Evolutionary conservation across 768 basidiomycete genomes (phyloP).

Genomic region (Chalciporus piperatus): DNA sequence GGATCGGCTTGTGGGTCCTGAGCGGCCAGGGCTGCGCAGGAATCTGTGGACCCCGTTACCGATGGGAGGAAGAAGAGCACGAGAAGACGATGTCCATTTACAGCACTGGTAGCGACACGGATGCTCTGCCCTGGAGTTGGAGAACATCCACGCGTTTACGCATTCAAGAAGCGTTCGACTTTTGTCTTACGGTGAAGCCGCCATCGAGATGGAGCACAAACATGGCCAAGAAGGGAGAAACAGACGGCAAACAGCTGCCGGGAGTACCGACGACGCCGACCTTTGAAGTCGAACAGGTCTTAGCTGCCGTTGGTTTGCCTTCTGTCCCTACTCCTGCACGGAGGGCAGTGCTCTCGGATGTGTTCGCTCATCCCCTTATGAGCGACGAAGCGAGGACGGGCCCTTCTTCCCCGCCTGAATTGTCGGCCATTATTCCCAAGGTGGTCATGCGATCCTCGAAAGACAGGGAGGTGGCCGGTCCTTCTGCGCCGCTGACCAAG

Average conservation of each 20-base stretch:
- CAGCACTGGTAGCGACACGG: constrained; percentile 41
- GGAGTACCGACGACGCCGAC: constrained; percentile 33
- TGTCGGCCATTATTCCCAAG: constrained; percentile 43
- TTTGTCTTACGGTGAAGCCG: constrained; percentile 57
- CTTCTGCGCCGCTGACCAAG: constrained; percentile 44
- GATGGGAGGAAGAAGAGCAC: constrained; percentile 79
- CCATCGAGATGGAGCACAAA: constrained; percentile 35
- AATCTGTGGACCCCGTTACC: constrained; percentile 77
- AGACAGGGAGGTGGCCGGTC: constrained; percentile 42
- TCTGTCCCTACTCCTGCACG: constrained; percentile 50
- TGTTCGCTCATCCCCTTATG: constrained; percentile 55
- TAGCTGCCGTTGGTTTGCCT: constrained; percentile 54
- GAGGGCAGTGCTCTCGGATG: constrained; percentile 57
- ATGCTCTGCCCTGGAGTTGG: constrained; percentile 77
- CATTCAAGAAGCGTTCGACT: constrained; percentile 77
- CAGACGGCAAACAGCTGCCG: constrained; percentile 18
- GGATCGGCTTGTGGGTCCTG: constrained; percentile 76
- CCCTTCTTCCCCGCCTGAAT: constrained; percentile 26
- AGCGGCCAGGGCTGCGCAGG: constrained; percentile 77
- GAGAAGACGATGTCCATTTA: constrained; percentile 57
- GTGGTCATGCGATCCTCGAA: constrained; percentile 45
- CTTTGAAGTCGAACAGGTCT: constrained; percentile 55
- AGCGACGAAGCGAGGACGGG: constrained; percentile 15
- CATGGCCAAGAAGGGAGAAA: constrained; percentile 31
- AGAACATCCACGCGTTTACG: constrained; percentile 65